Evolutionary conservation across 1,284 basidiomycete species (phyloP).

Genomic region (Pseudozyma tsukubaensis): DNA sequence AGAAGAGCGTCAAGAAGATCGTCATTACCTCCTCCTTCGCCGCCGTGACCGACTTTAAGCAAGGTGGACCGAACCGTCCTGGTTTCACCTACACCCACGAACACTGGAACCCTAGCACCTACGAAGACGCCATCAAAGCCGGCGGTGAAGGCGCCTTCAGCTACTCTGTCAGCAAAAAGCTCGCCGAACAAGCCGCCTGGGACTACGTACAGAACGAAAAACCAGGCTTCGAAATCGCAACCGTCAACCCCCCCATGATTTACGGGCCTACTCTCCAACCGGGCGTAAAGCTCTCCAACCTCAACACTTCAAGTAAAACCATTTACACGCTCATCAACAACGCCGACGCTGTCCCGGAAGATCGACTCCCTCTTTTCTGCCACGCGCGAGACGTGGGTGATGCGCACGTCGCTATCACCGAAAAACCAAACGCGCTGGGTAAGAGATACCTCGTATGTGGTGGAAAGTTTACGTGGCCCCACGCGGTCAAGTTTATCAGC

Average conservation of each 20-base stretch:
- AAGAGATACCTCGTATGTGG: conserved; percentile 56
- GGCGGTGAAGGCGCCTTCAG: conserved; percentile 56
- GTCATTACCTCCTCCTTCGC: conserved; percentile 65
- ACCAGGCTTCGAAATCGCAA: conserved; percentile 47
- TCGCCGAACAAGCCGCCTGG: conserved; percentile 63
- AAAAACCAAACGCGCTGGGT: conserved; percentile 44
- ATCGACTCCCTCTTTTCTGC: conserved; percentile 68
- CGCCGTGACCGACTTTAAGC: conserved; percentile 56
- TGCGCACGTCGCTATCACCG: conserved; percentile 63
- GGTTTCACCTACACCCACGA: conserved; percentile 54
- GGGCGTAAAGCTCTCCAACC: conserved; percentile 41
- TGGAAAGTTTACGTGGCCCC: conserved; percentile 56
- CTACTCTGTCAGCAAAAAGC: conserved; percentile 62
- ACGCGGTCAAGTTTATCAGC: conserved; percentile 52
- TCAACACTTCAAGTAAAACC: conserved; percentile 60
- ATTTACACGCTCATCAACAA: conserved; percentile 60
- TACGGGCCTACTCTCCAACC: conserved; percentile 59
- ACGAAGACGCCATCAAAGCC: conserved; percentile 53
- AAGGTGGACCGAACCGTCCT: conserved; percentile 60
- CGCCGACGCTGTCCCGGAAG: conserved; percentile 55
- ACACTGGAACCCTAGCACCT: conserved; percentile 59
- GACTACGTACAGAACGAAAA: conserved; percentile 57
- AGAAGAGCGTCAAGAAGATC: conserved; percentile 56
- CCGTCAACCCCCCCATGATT: conserved; percentile 64
- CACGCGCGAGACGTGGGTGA: conserved; percentile 59